These are phyloP conservation scores for Cercospora beticola DNA, from an alignment of 2,329 filamentous ascomycete genomes.

Conservation along the genomic window DNA sequence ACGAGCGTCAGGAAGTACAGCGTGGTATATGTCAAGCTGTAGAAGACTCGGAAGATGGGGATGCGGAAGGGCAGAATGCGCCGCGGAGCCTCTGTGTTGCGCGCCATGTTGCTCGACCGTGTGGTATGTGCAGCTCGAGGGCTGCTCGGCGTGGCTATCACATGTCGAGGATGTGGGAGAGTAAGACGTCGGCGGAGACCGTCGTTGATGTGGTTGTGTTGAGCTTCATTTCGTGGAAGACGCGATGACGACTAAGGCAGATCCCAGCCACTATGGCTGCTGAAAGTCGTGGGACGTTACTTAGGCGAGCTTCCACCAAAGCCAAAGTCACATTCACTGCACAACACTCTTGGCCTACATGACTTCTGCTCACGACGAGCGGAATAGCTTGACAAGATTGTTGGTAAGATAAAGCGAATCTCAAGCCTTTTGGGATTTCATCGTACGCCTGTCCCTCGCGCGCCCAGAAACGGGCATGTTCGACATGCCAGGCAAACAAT, in stretches of 20 bases:
- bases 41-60: conserved; percentile 74
- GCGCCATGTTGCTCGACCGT: conserved; percentile 19
- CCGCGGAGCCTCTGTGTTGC: conserved; percentile 17
- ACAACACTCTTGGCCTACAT: neutral
- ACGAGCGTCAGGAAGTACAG: conserved; percentile 71
- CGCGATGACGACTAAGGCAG: neutral
- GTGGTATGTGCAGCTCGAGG: conserved; percentile 15
- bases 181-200: neutral
- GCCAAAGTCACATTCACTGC: neutral
- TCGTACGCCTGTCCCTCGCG: neutral
- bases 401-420: neutral
- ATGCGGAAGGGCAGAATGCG: conserved; percentile 44
- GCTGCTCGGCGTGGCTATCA: conserved; percentile 18
- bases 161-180: conserved; percentile 10
- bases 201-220: conserved; percentile 2
- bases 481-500: conserved; percentile 28
- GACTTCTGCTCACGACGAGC: neutral
- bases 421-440: too few relatives aligned
- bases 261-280: neutral
- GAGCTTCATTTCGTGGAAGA: neutral
- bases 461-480: neutral
- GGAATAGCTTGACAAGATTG: neutral
- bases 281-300: neutral
- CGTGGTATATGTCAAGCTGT: conserved; percentile 70
- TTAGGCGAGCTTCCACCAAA: neutral